Evolutionary conservation across 257 asterid species (phyloP).

Genomic region (Misopates orontium): DNA sequence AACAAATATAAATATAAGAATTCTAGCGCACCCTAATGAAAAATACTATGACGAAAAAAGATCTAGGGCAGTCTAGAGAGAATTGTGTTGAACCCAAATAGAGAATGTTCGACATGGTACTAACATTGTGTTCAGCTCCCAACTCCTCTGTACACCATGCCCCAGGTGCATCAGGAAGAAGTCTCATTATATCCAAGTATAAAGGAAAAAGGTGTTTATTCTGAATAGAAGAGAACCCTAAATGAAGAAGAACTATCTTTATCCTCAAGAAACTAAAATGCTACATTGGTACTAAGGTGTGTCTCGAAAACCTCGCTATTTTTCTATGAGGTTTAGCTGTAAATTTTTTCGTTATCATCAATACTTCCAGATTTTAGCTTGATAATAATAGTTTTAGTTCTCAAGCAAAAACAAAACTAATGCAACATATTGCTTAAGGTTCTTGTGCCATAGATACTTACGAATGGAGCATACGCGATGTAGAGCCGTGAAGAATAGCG

Average conservation of each 20-base stretch:
- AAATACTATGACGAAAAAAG: too few species aligned
- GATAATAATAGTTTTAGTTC: background rate
- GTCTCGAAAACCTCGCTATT: constrained; percentile 12
- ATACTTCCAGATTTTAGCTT: background rate
- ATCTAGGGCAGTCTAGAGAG: too few species aligned
- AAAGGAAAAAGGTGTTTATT: constrained; percentile 8
- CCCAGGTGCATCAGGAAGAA: constrained; percentile 2
- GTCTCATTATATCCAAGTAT: background rate
- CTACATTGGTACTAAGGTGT: background rate
- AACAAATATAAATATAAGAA: background rate
- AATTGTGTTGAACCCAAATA: background rate
- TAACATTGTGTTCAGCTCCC: background rate
- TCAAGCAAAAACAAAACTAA: constrained; percentile 20
- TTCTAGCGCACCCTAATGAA: background rate
- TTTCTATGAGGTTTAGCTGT: background rate
- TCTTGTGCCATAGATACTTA: constrained; percentile 47
- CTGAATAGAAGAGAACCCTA: background rate
- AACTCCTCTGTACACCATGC: constrained; percentile 14
- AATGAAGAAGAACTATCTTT: background rate
- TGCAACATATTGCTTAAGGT: constrained; percentile 1
- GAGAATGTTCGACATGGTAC: constrained; percentile 1
- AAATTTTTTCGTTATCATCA: constrained; percentile 7
- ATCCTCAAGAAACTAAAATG: background rate
- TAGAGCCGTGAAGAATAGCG: constrained; percentile 95
- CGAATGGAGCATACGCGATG: constrained; percentile 97